phyloP scores from a whole-genome alignment of 2,329 filamentous ascomycete species.

The Trichoderma breve region DNA sequence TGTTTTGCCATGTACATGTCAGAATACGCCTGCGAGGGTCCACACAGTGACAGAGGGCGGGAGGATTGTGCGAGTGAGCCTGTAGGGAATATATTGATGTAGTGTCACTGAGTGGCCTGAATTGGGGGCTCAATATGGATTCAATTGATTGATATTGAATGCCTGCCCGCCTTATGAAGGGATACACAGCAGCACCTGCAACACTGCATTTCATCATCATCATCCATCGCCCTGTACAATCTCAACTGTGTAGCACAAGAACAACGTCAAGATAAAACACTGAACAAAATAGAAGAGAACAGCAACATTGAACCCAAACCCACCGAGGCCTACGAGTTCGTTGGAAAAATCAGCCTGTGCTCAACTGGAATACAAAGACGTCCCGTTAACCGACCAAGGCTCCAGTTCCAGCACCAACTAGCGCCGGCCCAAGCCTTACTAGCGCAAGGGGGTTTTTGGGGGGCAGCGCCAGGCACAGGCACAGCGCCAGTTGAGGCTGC shows the following conservation, averaged over 20 bases:
- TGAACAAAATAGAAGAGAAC: background rate
- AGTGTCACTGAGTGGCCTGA: background rate
- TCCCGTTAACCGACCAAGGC: constrained; percentile 10
- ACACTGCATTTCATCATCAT: background rate
- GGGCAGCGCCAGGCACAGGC: constrained; percentile 3
- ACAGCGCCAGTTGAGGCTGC: constrained; percentile 11
- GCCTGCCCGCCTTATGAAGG: background rate
- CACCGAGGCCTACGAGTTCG: background rate
- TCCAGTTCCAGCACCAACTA: background rate
- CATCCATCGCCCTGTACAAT: background rate
- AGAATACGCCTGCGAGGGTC: background rate
- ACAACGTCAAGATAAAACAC: background rate
- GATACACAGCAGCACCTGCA: background rate
- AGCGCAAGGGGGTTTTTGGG: background rate
- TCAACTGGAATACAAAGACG: background rate
- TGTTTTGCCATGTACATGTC: background rate
- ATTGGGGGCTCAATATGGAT: background rate
- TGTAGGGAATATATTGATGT: background rate
- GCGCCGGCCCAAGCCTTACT: constrained; percentile 11
- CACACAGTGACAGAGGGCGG: background rate
- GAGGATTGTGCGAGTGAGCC: background rate
- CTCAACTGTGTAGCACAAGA: background rate
- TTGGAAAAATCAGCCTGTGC: background rate
- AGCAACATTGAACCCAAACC: background rate
- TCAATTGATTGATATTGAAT: background rate